Conservation (phyloP, 345 rosid genomes). For the Rubroshorea leprosula region DNA sequence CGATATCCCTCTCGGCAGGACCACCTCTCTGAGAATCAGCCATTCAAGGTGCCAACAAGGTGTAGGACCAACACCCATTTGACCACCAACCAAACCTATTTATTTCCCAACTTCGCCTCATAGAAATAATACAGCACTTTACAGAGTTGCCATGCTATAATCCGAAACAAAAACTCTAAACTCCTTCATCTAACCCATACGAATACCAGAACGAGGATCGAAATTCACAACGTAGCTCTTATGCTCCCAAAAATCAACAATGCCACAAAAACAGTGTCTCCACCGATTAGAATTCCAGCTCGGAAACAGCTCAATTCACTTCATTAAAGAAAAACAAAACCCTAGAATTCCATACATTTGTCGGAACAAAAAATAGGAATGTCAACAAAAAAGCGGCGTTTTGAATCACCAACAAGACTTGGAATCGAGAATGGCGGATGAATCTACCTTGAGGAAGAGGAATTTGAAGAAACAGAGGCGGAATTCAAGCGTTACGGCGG, state of each 20-base stretch:
- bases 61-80: conserved; percentile 43
- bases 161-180: conserved; percentile 3
- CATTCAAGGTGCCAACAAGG: conserved; percentile 52
- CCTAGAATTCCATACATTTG: conserved; percentile 3
- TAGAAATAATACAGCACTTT: conserved; percentile 14
- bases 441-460: conserved; percentile 9
- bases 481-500: not conserved
- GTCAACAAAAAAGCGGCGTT: not conserved
- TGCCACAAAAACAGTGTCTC: conserved; percentile 4
- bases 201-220: not conserved
- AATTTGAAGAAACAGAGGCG: not conserved
- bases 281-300: conserved; percentile 15
- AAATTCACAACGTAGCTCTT: too few relatives aligned
- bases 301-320: conserved; percentile 7
- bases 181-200: conserved; percentile 27
- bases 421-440: conserved; percentile 11
- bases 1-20: conserved; percentile 70
- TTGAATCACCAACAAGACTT: too few relatives aligned
- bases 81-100: conserved; percentile 32
- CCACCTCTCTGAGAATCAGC: conserved; percentile 62
- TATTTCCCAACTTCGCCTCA: conserved; percentile 23
- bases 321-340: conserved; percentile 3
- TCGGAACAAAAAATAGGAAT: not conserved
- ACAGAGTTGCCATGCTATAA: not conserved
- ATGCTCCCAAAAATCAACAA: not conserved